Conservation (phyloP, 2,329 filamentous ascomycete species). For the Sporothrix mexicana region DNA sequence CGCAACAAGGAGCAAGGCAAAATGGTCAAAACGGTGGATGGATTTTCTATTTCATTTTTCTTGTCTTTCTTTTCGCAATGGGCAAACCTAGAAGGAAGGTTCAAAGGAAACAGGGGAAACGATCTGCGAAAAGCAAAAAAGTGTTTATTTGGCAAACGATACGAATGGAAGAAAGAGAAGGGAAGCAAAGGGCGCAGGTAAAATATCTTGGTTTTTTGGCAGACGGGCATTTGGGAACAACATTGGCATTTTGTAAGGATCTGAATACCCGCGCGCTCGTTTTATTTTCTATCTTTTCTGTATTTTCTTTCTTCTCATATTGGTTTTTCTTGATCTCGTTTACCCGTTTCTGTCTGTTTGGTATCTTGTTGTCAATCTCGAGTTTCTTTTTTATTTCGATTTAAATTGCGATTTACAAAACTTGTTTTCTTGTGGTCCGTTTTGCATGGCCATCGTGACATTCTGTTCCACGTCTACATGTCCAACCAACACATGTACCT, state of each 20-base stretch:
- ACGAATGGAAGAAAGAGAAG: constrained; percentile 5
- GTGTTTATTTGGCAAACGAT: not conserved
- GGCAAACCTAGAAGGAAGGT: not conserved
- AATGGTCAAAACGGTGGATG: too few species aligned
- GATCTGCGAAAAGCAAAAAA: not conserved
- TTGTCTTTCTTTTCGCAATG: too few species aligned
- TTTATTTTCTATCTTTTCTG: constrained; percentile 19
- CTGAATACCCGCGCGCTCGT: constrained; percentile 28
- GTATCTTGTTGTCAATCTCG: constrained; percentile 1
- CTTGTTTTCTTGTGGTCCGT: not conserved
- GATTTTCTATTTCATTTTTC: not conserved
- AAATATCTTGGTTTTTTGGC: not conserved
- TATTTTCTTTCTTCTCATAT: constrained; percentile 24
- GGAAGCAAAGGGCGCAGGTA: not conserved
- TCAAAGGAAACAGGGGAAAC: not conserved
- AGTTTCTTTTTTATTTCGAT: not conserved
- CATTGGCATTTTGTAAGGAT: constrained; percentile 6
- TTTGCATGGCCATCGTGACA: not conserved
- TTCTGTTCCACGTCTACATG: too few species aligned
- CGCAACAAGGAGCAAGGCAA: too few species aligned
- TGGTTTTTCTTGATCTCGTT: constrained; percentile 28
- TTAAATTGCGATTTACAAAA: not conserved
- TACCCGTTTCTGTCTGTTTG: not conserved
- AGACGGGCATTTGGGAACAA: not conserved
- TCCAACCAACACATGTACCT: too few species aligned